These are phyloP conservation scores for Huiozyma naganishii DNA, from an alignment of 805 yeast genomes.

Conservation along the genomic window DNA sequence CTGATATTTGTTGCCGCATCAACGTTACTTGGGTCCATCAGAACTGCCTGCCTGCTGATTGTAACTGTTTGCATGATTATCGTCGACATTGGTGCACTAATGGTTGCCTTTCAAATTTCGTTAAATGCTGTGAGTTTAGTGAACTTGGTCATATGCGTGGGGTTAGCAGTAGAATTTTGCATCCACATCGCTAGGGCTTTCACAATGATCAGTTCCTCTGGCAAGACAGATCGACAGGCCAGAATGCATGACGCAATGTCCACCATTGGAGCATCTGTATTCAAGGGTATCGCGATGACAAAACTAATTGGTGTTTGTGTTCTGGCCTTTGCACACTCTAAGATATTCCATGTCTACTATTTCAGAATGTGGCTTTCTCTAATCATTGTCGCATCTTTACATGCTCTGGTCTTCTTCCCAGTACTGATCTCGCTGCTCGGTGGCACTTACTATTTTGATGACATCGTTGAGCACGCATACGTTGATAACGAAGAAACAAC, in stretches of 20 bases:
- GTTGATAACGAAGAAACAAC: too few relatives aligned
- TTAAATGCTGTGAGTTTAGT: constrained; percentile 86
- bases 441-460: constrained; percentile 28
- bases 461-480: background rate
- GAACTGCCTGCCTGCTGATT: constrained; percentile 46
- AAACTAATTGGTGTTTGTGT: constrained; percentile 82
- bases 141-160: constrained; percentile 83
- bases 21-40: constrained; percentile 54
- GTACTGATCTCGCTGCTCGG: constrained; percentile 56
- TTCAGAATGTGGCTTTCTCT: constrained; percentile 90
- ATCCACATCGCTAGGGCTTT: constrained; percentile 78
- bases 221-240: constrained; percentile 28
- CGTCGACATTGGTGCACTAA: constrained; percentile 65
- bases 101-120: constrained; percentile 65
- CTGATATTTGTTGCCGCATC: constrained; percentile 45
- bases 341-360: constrained; percentile 83
- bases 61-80: constrained; percentile 54
- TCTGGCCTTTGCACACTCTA: constrained; percentile 75
- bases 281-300: constrained; percentile 84
- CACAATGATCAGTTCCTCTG: constrained; percentile 33
- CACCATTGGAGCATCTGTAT: constrained; percentile 80
- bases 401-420: constrained; percentile 72
- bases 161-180: constrained; percentile 89
- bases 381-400: constrained; percentile 65
- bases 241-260: constrained; percentile 46